Evolutionary conservation across 257 asterid genomes (phyloP), one percentile per base, ranked within the genome.

Genomic region (Lithospermum erythrorhizon): DNA sequence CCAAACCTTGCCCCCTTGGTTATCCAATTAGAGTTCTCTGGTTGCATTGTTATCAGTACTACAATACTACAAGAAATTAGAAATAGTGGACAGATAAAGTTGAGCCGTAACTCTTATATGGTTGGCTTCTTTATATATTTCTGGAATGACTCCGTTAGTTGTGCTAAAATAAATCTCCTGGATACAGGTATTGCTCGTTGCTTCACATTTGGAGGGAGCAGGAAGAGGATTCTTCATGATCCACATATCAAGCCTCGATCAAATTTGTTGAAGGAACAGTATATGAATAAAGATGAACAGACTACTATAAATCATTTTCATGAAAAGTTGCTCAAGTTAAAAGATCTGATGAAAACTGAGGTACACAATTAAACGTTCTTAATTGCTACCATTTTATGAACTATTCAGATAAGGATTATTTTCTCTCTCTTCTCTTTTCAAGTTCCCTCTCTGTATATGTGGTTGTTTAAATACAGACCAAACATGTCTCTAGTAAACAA

Each of bases 201-300:
- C 81, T 91, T 88, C 65, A 86, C 98, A 4, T 91, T 86, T 71
- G 98, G 98, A 6, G 98, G 98, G 52, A 91, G 87, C 74, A 84
- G 94, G 81, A 82, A 80, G 32, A 69, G 79, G 48, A 83, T 77
- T 64, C 94, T 91, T 41, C 94, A 90, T 61, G 95, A 91, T 64
- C 94, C 97, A 29, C 70, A 69, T 59, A 67, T 82, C 52, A 79
- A 75, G 61, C 98, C 97, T 53, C 90, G 97, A 55, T 70, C 32
- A 27, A 27, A 27, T 27, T 27, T 27, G 32, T 27, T 7, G 6
- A 27, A 27, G 32, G 32, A 27, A 27, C 32, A 27, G 5, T 27
- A 27, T 27, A 27, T 27, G 32, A 27, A 82, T 51, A 91, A 84
- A 82, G 90, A 84, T 6, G 90, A 86, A 81, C 97, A 86, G 81